These are phyloP conservation scores for Podospora comata DNA, from an alignment of 495 filamentous ascomycete species.

Conservation along the genomic window DNA sequence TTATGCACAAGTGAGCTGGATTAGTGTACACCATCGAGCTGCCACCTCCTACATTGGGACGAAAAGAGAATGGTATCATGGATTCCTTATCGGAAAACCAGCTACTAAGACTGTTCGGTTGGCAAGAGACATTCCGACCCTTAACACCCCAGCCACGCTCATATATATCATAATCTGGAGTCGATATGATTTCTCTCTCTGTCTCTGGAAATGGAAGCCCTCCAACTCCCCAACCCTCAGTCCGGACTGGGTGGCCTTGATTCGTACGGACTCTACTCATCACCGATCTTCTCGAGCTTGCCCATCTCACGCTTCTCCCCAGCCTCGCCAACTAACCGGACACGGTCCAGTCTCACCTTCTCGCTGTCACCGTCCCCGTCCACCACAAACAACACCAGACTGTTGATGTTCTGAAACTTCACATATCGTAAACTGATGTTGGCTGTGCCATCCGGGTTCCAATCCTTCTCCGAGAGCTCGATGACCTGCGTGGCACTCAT, in stretches of 20 bases:
- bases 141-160: constrained; percentile 16
- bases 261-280: constrained; percentile 58
- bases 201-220: constrained; percentile 21
- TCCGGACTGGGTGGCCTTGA: neutral
- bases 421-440: constrained; percentile 83
- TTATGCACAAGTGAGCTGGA: constrained; percentile 11
- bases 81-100: constrained; percentile 23
- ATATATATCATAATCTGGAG: neutral
- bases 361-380: constrained; percentile 83
- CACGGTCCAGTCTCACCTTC: constrained; percentile 79
- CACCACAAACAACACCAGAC: constrained; percentile 82
- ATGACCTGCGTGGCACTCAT: constrained; percentile 73
- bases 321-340: constrained; percentile 85
- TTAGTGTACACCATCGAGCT: constrained; percentile 1
- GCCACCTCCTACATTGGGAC: constrained; percentile 19
- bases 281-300: constrained; percentile 92
- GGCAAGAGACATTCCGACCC: neutral
- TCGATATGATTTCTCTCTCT: constrained; percentile 21
- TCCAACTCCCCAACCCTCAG: constrained; percentile 6
- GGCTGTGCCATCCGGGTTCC: constrained; percentile 88
- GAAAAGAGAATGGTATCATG: constrained; percentile 8
- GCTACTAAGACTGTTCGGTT: constrained; percentile 4
- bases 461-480: constrained; percentile 68
- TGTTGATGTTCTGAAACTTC: constrained; percentile 92
- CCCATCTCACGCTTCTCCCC: constrained; percentile 90